Percentiles rank a stretch among this genome's conserved stretches.
phyloP scores from a whole-genome alignment of 2,329 filamentous ascomycete genomes.

The Trichoderma sp. region DNA sequence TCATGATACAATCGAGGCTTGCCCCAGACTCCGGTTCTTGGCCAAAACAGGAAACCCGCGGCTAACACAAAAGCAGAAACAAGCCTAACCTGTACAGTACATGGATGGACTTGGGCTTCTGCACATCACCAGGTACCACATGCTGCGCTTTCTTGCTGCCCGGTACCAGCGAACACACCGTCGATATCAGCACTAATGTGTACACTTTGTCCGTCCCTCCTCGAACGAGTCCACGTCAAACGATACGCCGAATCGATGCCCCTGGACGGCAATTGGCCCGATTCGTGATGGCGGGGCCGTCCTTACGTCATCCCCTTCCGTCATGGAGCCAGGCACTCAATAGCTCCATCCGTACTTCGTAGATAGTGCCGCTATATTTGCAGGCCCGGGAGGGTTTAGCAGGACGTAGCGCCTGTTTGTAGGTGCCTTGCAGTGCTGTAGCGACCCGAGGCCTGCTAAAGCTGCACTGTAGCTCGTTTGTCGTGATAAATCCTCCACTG shows the following conservation, averaged over 20 bases:
- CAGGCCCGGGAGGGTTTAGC: neutral
- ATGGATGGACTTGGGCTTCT: neutral
- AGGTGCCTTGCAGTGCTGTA: neutral
- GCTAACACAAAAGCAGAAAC: neutral
- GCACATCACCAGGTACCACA: neutral
- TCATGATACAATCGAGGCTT: neutral
- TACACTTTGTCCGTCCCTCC: neutral
- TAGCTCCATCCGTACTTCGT: neutral
- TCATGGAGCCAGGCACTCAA: neutral
- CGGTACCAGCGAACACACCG: neutral
- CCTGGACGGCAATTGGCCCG: neutral
- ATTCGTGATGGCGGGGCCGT: neutral
- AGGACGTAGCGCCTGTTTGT: neutral
- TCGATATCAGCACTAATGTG: neutral
- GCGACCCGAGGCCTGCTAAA: neutral
- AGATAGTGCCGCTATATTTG: neutral
- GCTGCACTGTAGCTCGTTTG: neutral
- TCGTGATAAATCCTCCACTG: slow-evolving; percentile 4
- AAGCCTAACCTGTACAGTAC: too few species aligned
- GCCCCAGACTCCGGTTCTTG: neutral
- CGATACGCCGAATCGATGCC: neutral
- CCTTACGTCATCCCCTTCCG: slow-evolving; percentile 13
- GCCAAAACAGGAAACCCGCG: neutral
- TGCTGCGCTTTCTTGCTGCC: neutral
- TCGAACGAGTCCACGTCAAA: neutral